phyloP scores from a whole-genome alignment of 768 basidiomycete genomes.

The Psilocybe azurescens region DNA sequence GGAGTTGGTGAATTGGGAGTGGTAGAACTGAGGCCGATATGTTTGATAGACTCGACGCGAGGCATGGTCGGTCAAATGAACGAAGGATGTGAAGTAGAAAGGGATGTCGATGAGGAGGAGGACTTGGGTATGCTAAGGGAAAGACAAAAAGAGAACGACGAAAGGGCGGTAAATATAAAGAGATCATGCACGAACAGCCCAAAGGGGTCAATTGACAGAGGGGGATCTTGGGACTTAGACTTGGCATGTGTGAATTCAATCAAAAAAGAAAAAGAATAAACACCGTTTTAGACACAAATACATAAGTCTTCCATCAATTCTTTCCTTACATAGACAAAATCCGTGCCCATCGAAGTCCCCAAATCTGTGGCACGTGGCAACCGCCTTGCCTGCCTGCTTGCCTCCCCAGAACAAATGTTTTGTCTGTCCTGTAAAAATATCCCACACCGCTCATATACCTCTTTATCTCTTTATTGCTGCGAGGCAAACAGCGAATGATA shows the following conservation, averaged over 20 bases:
- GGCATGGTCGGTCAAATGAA: conserved; percentile 34
- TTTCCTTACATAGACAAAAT: conserved; percentile 18
- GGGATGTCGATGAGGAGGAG: conserved; percentile 9
- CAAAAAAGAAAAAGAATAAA: conserved; percentile 16
- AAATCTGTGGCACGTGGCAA: conserved; percentile 26
- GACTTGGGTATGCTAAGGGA: conserved; percentile 17
- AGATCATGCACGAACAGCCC: conserved; percentile 33
- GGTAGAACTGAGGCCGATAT: conserved; percentile 34
- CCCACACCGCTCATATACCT: background rate
- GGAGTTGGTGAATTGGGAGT: conserved; percentile 36
- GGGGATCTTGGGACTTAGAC: conserved; percentile 29
- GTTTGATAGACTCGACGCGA: conserved; percentile 37
- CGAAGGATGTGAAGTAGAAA: conserved; percentile 13
- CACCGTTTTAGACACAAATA: conserved; percentile 9
- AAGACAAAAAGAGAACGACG: conserved; percentile 12
- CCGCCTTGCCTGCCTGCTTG: conserved; percentile 11
- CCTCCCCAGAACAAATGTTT: background rate
- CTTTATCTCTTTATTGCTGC: background rate
- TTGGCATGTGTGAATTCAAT: conserved; percentile 29
- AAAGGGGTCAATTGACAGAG: conserved; percentile 15
- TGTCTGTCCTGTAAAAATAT: background rate
- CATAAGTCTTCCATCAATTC: conserved; percentile 7
- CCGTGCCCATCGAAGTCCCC: conserved; percentile 24
- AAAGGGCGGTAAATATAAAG: conserved; percentile 22
- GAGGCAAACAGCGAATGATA: background rate